These are phyloP conservation scores for Babesia divergens DNA, from an alignment of 169 alveolate genomes.

Conservation along the genomic window DNA sequence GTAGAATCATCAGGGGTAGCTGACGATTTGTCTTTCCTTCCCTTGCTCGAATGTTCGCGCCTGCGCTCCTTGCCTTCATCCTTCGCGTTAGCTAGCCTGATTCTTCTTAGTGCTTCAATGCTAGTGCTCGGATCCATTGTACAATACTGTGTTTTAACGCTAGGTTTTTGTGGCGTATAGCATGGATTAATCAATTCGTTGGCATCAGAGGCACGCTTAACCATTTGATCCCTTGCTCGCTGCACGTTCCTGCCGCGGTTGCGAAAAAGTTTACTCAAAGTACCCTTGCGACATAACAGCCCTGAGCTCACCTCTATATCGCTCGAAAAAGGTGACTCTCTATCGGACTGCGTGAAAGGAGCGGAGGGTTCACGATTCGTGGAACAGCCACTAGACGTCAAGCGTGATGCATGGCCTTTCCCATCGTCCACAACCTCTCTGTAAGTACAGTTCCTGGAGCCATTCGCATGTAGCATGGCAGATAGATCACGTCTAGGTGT, in stretches of 20 bases:
- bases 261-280: constrained; percentile 5
- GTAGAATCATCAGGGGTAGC: background rate
- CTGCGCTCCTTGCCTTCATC: background rate
- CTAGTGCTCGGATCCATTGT: background rate
- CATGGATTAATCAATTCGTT: background rate
- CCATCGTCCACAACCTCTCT: background rate
- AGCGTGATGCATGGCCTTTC: background rate
- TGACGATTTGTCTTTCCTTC: background rate
- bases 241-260: constrained; percentile 23
- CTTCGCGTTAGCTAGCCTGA: background rate
- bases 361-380: background rate
- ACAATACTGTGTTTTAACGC: background rate
- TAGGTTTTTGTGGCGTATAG: background rate
- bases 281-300: background rate
- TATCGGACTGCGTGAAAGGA: constrained; percentile 10
- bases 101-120: background rate
- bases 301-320: constrained; percentile 3
- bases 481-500: background rate
- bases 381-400: background rate
- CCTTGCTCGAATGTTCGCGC: background rate
- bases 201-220: background rate
- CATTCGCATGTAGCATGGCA: background rate
- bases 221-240: constrained; percentile 15
- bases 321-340: constrained; percentile 6
- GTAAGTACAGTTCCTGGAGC: background rate